Percentiles rank a stretch among this genome's conserved stretches.
These are phyloP conservation scores for Venturia aucupariae DNA, from an alignment of 2,329 filamentous ascomycete genomes.

Conservation along the genomic window DNA sequence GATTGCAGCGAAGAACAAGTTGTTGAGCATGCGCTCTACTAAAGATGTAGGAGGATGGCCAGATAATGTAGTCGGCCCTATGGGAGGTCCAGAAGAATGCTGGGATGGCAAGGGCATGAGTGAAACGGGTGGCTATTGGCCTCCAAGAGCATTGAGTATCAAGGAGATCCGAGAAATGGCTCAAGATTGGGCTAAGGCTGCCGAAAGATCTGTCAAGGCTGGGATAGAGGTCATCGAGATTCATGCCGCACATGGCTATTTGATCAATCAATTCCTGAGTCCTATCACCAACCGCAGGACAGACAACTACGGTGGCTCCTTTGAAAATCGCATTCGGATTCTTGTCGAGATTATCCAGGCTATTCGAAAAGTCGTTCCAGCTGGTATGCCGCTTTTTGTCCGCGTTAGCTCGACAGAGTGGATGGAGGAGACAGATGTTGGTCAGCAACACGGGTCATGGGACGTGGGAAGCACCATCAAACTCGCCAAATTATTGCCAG, in stretches of 20 bases:
- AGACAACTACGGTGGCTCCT: constrained; percentile 34
- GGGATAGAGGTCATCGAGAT: constrained; percentile 26
- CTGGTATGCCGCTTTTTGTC: constrained; percentile 27
- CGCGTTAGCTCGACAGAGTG: constrained; percentile 30
- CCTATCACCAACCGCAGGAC: constrained; percentile 33
- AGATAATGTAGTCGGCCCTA: constrained; percentile 22
- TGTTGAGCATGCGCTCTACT: constrained; percentile 21
- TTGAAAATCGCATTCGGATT: constrained; percentile 31
- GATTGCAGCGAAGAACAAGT: constrained; percentile 21
- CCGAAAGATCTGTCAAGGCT: constrained; percentile 17
- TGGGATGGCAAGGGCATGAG: constrained; percentile 29
- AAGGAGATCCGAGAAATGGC: constrained; percentile 14
- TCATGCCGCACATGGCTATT: constrained; percentile 31
- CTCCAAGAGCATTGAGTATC: constrained; percentile 22
- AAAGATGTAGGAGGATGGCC: constrained; percentile 28
- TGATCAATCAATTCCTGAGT: constrained; percentile 33
- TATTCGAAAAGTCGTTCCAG: constrained; percentile 25
- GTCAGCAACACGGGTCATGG: constrained; percentile 29
- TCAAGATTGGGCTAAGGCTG: constrained; percentile 14
- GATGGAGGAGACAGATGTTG: constrained; percentile 27
- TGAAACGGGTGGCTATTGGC: constrained; percentile 27
- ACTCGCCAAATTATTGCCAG: constrained; percentile 33
- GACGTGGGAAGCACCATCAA: constrained; percentile 30
- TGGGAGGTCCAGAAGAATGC: constrained; percentile 28
- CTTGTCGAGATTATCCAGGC: constrained; percentile 34